A percentile compares a stretch with the other conserved stretches of the same genome.
Conservation (phyloP, 257 asterid genomes). For the Lycium barbarum region DNA sequence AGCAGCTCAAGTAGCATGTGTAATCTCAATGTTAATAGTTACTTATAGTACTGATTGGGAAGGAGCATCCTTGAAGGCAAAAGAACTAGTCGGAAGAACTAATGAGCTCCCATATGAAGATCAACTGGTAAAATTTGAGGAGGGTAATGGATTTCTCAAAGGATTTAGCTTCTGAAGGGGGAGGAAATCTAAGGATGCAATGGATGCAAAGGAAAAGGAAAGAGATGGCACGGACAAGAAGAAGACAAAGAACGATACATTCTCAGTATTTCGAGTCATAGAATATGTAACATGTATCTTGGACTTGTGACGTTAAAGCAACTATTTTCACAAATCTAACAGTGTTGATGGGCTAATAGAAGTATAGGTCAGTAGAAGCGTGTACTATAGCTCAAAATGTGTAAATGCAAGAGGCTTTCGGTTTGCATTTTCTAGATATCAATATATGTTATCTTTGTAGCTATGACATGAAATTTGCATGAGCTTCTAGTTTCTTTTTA, state of each 20-base stretch:
- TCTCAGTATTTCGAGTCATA: slow-evolving; percentile 19
- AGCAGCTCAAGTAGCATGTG: slow-evolving; percentile 86
- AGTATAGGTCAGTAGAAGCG: slow-evolving; percentile 14
- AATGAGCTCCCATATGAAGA: slow-evolving; percentile 48
- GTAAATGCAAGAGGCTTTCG: slow-evolving; percentile 18
- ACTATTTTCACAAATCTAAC: slow-evolving; percentile 16
- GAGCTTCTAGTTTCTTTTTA: background rate
- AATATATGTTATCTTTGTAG: slow-evolving; percentile 22
- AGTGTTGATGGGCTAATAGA: background rate
- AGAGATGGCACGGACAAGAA: background rate
- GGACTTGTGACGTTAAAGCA: slow-evolving; percentile 11
- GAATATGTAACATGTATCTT: slow-evolving; percentile 22
- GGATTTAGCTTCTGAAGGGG: slow-evolving; percentile 37
- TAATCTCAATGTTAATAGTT: slow-evolving; percentile 67
- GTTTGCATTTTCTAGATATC: slow-evolving; percentile 11
- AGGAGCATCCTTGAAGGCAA: slow-evolving; percentile 69
- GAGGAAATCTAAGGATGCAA: slow-evolving; percentile 24
- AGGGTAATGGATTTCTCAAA: slow-evolving; percentile 45
- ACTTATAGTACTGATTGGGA: slow-evolving; percentile 81
- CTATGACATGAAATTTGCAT: slow-evolving; percentile 22
- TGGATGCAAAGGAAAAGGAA: slow-evolving; percentile 33
- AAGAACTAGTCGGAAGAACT: slow-evolving; percentile 68
- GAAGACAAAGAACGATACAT: background rate
- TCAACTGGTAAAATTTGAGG: slow-evolving; percentile 54
- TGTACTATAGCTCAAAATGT: background rate